Percentiles rank a stretch among this genome's conserved stretches.
These are phyloP conservation scores for Puccinia polysora DNA, from an alignment of 1,284 basidiomycete genomes.

Conservation along the genomic window DNA sequence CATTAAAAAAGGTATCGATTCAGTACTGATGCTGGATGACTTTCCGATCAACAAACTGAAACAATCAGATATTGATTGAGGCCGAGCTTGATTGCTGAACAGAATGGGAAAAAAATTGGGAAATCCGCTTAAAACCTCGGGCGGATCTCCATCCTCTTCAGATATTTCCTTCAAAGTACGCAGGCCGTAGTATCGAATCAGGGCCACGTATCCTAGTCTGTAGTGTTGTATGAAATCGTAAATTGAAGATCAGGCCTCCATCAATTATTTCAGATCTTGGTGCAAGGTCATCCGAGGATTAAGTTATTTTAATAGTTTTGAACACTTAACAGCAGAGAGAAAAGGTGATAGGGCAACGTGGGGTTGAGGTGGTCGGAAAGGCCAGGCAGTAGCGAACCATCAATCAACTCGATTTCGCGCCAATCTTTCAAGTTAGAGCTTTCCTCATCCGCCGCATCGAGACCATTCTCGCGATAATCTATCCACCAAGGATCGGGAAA, in stretches of 20 bases:
- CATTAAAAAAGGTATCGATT: background rate
- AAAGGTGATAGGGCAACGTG: background rate
- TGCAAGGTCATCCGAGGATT: background rate
- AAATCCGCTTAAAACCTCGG: background rate
- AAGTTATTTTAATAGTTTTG: background rate
- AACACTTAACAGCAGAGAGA: constrained; percentile 12
- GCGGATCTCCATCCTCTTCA: constrained; percentile 1
- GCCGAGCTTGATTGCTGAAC: background rate
- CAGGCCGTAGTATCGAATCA: constrained; percentile 11
- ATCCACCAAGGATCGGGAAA: constrained; percentile 17
- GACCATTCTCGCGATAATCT: background rate
- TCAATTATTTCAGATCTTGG: too few species aligned
- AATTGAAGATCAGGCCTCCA: too few species aligned
- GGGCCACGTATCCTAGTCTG: constrained; percentile 22
- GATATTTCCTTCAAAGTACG: background rate
- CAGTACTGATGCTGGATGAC: background rate
- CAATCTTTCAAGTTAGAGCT: too few species aligned
- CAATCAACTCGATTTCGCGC: background rate
- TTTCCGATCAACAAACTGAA: constrained; percentile 2
- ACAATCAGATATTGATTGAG: constrained; percentile 3
- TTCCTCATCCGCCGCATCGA: too few species aligned
- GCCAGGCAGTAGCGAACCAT: background rate
- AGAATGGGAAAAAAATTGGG: background rate
- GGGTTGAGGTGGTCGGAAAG: constrained; percentile 6
- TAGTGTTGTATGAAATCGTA: background rate